Evolutionary conservation across 441 rosid species (phyloP).

Genomic region (Manihot esculenta): DNA sequence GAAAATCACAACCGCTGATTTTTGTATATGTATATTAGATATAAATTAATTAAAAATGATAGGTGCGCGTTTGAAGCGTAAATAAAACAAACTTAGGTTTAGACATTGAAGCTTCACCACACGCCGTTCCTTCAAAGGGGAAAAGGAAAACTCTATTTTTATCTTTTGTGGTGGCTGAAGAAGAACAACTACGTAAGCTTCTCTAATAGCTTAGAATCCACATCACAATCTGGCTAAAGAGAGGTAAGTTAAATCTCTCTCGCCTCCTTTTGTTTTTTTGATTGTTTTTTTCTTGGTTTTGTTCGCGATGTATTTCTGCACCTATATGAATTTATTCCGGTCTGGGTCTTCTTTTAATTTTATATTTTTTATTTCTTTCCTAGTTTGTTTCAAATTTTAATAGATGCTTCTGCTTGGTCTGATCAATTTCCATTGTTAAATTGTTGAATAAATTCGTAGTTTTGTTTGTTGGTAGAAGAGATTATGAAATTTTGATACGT

Average conservation of each 20-base stretch:
- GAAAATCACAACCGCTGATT: too few species aligned
- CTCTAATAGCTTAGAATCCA: neutral
- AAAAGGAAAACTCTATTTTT: neutral
- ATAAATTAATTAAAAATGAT: neutral
- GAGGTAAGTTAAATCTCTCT: constrained; percentile 21
- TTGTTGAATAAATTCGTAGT: neutral
- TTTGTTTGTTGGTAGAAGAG: neutral
- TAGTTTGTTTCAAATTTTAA: neutral
- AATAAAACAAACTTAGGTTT: neutral
- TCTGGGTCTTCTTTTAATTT: neutral
- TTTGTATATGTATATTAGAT: too few species aligned
- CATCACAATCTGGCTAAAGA: constrained; percentile 32
- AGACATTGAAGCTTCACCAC: neutral
- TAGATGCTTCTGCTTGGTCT: neutral
- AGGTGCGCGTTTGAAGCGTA: neutral
- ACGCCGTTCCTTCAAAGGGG: neutral
- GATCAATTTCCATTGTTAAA: neutral
- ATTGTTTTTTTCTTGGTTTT: neutral
- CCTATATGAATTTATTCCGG: neutral
- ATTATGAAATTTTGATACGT: neutral
- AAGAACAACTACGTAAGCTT: neutral
- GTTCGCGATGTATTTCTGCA: neutral
- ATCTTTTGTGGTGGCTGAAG: neutral
- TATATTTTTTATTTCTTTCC: neutral
- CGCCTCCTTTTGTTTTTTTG: neutral